Percentiles rank a stretch among this genome's conserved stretches.
Evolutionary conservation across 352 stramenopile species (phyloP).

Genomic region (Phytophthora pluvialis): DNA sequence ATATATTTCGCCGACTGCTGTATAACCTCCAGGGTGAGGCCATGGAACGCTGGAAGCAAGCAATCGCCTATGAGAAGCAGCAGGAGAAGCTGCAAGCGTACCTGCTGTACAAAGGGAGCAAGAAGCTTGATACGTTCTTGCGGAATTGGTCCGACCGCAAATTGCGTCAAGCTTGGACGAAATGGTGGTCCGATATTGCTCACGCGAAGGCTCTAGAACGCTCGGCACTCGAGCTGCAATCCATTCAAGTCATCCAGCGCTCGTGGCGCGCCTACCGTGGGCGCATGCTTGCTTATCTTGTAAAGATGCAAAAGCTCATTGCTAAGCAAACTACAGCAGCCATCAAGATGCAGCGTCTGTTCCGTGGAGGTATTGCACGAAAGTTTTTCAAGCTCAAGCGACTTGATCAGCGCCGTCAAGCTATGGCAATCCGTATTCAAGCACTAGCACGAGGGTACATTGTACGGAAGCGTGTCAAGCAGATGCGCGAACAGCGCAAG

Average conservation of each 20-base stretch:
- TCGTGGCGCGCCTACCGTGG: slow-evolving; percentile 59
- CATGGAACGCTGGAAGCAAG: slow-evolving; percentile 63
- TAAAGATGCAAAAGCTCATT: slow-evolving; percentile 53
- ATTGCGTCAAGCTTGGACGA: slow-evolving; percentile 68
- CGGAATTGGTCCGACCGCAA: slow-evolving; percentile 77
- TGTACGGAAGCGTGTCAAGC: slow-evolving; percentile 31
- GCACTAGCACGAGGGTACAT: slow-evolving; percentile 50
- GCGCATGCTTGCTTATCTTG: slow-evolving; percentile 50
- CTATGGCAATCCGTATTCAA: slow-evolving; percentile 63
- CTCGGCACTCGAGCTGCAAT: slow-evolving; percentile 50
- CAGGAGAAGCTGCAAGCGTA: slow-evolving; percentile 78
- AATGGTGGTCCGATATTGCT: slow-evolving; percentile 67
- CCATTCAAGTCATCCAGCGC: slow-evolving; percentile 66
- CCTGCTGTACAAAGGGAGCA: slow-evolving; percentile 80
- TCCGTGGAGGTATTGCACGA: slow-evolving; percentile 60
- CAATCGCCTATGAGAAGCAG: slow-evolving; percentile 64
- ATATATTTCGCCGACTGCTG: slow-evolving; percentile 72
- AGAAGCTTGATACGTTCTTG: slow-evolving; percentile 76
- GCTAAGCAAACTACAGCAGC: slow-evolving; percentile 48
- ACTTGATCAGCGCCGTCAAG: slow-evolving; percentile 43
- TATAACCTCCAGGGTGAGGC: slow-evolving; percentile 72
- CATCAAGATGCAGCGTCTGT: slow-evolving; percentile 64
- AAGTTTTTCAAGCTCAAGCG: slow-evolving; percentile 72
- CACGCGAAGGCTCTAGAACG: slow-evolving; percentile 61
- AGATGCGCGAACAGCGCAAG: slow-evolving; percentile 29